phyloP scores from a whole-genome alignment of 2,329 filamentous ascomycete genomes.

The Cytospora schulzeri region DNA sequence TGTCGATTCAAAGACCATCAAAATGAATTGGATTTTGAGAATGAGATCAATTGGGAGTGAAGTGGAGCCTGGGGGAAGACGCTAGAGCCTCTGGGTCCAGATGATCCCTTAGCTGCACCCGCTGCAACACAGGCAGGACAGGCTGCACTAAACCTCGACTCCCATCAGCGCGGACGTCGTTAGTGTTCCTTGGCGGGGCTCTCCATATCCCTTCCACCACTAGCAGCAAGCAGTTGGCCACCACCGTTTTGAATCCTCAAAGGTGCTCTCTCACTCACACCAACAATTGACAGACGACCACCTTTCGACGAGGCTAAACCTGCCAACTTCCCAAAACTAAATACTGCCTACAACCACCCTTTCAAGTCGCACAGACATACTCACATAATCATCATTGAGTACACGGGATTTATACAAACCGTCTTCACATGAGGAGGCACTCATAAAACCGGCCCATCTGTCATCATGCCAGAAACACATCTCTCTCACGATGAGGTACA shows the following conservation, averaged over 20 bases:
- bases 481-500: conserved; percentile 46
- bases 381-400: not conserved
- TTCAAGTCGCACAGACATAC: not conserved
- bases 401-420: not conserved
- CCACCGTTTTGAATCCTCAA: not conserved
- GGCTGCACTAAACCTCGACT: no score
- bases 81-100: not conserved
- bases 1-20: not conserved
- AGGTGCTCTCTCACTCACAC: not conserved
- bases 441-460: conserved; percentile 3
- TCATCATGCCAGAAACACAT: conserved; percentile 35
- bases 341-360: not conserved
- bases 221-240: not conserved
- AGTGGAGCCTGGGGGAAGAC: not conserved
- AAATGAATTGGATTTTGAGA: not conserved
- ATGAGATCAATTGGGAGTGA: not conserved
- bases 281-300: not conserved
- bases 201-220: not conserved
- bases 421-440: not conserved
- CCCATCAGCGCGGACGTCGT: not conserved
- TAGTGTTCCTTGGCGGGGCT: not conserved
- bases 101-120: not conserved
- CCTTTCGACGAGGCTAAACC: not conserved
- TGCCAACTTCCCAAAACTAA: not conserved
- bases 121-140: no score